phyloP scores from a whole-genome alignment of 2,329 filamentous ascomycete genomes.

The Phoma sp. region DNA sequence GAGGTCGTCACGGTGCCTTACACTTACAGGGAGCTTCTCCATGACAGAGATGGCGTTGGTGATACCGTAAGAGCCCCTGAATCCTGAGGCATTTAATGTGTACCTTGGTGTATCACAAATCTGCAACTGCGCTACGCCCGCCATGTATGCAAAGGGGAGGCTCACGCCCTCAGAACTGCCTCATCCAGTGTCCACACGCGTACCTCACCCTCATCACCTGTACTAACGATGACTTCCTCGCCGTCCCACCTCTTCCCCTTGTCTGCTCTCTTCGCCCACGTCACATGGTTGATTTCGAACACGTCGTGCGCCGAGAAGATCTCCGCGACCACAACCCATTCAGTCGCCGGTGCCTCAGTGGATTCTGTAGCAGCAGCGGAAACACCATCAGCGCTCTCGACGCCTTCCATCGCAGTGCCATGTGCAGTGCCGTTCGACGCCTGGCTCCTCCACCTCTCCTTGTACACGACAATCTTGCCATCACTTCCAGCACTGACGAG shows the following conservation, averaged over 20 bases:
- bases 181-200: slow-evolving; percentile 72
- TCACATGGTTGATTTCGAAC: slow-evolving; percentile 91
- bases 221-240: slow-evolving; percentile 88
- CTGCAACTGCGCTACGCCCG: slow-evolving; percentile 2
- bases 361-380: slow-evolving; percentile 23
- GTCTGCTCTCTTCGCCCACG: slow-evolving; percentile 84
- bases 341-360: slow-evolving; percentile 46
- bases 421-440: slow-evolving; percentile 32
- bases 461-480: slow-evolving; percentile 36
- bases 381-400: slow-evolving; percentile 22
- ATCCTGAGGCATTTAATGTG: slow-evolving; percentile 2
- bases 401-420: slow-evolving; percentile 26
- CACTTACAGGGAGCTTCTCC: background rate
- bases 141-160: slow-evolving; percentile 1
- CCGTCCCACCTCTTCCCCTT: slow-evolving; percentile 62
- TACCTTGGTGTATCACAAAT: slow-evolving; percentile 1
- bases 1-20: background rate
- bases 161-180: slow-evolving; percentile 6
- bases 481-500: slow-evolving; percentile 92
- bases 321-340: slow-evolving; percentile 76
- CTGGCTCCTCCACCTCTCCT: slow-evolving; percentile 23
- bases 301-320: slow-evolving; percentile 81
- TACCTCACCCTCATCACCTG: slow-evolving; percentile 89
- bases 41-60: background rate
- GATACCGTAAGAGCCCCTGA: slow-evolving; percentile 4